phyloP scores from a whole-genome alignment of 305 asterid genomes.

The Fraxinus greggii region DNA sequence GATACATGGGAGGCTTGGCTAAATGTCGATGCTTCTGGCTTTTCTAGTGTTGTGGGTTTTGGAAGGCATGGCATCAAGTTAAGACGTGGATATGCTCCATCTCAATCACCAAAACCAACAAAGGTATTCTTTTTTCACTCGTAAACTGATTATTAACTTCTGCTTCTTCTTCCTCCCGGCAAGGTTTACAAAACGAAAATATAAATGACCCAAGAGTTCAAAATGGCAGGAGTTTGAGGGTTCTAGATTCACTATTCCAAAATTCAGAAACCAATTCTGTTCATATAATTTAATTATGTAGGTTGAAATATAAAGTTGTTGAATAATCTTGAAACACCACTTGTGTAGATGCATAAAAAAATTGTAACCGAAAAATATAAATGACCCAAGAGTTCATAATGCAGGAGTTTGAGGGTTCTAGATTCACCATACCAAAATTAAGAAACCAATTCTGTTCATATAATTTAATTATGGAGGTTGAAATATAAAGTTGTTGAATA shows the following conservation, averaged over 20 bases:
- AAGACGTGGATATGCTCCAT: constrained; percentile 88
- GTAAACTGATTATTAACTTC: neutral
- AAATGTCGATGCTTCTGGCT: constrained; percentile 64
- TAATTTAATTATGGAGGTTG: neutral
- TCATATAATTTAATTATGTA: neutral
- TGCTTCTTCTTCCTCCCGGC: neutral
- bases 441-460: neutral
- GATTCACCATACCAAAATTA: neutral
- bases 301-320: neutral
- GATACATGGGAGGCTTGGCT: constrained; percentile 99
- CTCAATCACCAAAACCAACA: constrained; percentile 77
- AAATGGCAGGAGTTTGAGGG: neutral
- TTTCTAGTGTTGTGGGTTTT: constrained; percentile 49
- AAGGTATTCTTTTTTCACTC: constrained; percentile 45
- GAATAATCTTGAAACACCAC: neutral
- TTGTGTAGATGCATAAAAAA: too few relatives aligned
- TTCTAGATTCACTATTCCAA: neutral
- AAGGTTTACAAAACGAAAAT: neutral
- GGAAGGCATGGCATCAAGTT: constrained; percentile 58
- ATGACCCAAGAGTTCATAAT: neutral
- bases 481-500: neutral
- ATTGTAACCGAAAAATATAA: too few relatives aligned
- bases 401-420: neutral
- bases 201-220: neutral
- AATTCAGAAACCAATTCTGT: neutral